Evolutionary conservation across 345 rosid species (phyloP), one percentile per base, ranked within the genome.

Genomic region (Salix suchowensis): DNA sequence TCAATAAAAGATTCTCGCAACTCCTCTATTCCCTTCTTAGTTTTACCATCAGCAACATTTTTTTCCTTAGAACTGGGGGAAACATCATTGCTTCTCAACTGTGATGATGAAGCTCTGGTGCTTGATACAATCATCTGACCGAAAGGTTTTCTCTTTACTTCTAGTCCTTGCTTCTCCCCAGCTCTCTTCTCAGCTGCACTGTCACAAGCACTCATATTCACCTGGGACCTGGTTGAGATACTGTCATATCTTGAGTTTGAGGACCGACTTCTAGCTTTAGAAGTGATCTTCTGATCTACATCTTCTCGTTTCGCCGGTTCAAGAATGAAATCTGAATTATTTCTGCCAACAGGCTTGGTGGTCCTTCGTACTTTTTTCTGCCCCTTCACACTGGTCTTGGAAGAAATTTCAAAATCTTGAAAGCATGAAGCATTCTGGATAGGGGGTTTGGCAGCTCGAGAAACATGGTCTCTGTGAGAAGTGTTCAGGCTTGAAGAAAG

Each of bases 351-450:
- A 13, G 86, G 77, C 79, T 66, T 90, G 75, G 70, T 55, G 69
- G 74, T 79, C 81, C 85, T 77, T 37, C 55, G 67, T 77, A 50
- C 79, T 67, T 70, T 72, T 74, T 83, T 83, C 67, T 83, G 84
- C 70, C 77, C 75, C 70, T 79, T 79, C 75, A 86, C 77, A 24
- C 76, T 36, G 75, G 82, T 83, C 80, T 84, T 86, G 76, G 89
- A 78, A 82, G 85, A 83, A 66, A 82, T 65, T 72, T 83, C 89
- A 74, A 78, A 69, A 82, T 81, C 86, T 76, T 79, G 88, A 68
- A 79, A 75, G 70, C 70, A 83, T 68, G 34, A 48, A 55, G 67
- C 74, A 79, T 79, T 86, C 79, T 40, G 82, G 67, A 55, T 9
- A 71, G 88, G 76, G 74, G 72, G 81, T 83, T 85, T 86, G 54